phyloP scores from a whole-genome alignment of 2,329 filamentous ascomycete genomes.

The Monilinia fructicola region DNA sequence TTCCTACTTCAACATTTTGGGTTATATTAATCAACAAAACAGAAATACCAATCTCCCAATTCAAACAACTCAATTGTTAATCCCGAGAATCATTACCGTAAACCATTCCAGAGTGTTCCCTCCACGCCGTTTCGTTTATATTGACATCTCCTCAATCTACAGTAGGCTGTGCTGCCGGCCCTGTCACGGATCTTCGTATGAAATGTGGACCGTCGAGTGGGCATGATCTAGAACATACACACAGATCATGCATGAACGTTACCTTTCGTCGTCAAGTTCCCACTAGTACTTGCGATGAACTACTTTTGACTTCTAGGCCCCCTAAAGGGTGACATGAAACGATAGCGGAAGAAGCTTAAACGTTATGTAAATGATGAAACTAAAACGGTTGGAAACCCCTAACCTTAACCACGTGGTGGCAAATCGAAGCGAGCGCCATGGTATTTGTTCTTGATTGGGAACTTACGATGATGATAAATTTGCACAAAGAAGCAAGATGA shows the following conservation, averaged over 20 bases:
- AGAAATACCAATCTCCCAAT: neutral
- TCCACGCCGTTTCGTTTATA: conserved; percentile 4
- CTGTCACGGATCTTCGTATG: neutral
- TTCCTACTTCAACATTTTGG: neutral
- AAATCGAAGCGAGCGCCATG: neutral
- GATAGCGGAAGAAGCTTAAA: neutral
- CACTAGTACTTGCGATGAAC: conserved; percentile 5
- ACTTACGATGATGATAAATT: neutral
- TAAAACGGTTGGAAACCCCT: neutral
- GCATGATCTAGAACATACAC: neutral
- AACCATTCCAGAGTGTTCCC: neutral
- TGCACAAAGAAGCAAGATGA: neutral
- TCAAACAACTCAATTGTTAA: neutral
- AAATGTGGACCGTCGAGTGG: neutral
- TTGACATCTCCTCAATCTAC: neutral
- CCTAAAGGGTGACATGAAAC: neutral
- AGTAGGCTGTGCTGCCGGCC: neutral
- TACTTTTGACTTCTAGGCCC: neutral
- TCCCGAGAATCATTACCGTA: neutral
- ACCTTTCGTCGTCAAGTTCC: neutral
- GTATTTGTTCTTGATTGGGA: neutral
- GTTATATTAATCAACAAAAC: neutral
- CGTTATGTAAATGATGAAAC: neutral
- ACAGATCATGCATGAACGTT: conserved; percentile 15
- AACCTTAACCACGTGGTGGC: neutral